Conservation (phyloP, 176 grass and related monocot species). For the Carex littledalei region DNA sequence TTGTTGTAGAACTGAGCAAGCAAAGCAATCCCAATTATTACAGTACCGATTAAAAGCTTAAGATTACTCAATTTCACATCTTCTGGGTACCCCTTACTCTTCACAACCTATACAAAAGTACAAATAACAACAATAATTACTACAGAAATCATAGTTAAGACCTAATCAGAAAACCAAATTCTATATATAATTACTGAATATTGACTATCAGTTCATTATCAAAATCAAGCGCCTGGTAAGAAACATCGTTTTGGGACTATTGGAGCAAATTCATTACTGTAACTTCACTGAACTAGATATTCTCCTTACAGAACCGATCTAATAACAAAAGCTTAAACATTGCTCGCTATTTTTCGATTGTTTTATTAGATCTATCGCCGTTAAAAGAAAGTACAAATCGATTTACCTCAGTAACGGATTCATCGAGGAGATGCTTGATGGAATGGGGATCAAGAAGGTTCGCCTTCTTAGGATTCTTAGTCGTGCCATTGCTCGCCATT, state of each 20-base stretch:
- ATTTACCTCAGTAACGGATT: slow-evolving; percentile 59
- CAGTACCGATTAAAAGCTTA: slow-evolving; percentile 65
- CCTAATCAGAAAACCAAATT: no score
- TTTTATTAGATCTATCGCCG: not conserved
- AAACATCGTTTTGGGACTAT: no score
- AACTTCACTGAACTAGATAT: no score
- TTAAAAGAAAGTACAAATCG: not conserved
- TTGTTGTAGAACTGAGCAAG: slow-evolving; percentile 96
- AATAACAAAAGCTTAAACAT: no score
- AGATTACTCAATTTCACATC: slow-evolving; percentile 80
- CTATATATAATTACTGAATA: no score
- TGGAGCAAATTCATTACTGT: no score
- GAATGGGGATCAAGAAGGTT: slow-evolving; percentile 69
- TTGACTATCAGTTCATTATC: no score
- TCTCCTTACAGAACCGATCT: no score
- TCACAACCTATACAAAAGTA: slow-evolving; percentile 46
- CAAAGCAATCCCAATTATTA: slow-evolving; percentile 78
- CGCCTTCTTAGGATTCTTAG: slow-evolving; percentile 56
- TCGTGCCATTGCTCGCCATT: slow-evolving; percentile 31
- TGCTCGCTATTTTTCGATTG: no score
- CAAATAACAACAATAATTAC: not conserved
- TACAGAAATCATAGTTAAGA: no score
- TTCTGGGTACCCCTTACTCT: slow-evolving; percentile 74
- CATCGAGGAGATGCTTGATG: slow-evolving; percentile 81
- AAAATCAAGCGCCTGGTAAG: no score